Base-by-base conservation (phyloP, 108 stramenopile genomes). In the Pseudonitzschia multistriata region DNA sequence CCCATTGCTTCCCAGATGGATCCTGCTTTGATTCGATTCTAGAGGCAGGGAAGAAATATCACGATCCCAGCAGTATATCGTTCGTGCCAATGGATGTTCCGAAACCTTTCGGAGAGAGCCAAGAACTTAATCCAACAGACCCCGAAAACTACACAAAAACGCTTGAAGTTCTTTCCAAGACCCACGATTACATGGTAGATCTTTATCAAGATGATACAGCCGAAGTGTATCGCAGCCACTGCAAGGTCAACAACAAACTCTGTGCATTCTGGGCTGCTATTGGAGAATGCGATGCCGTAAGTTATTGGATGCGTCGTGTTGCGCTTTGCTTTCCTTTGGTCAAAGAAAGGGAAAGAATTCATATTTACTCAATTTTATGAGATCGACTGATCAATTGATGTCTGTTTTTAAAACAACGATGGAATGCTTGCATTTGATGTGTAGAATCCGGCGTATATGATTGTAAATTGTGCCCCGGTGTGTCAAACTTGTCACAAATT, bases 401-500 rank as follows among this genome's bases (percentile, higher is more conserved):
- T 2, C 25, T 19, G 22, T 25, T 52, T 25, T 25, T 3, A 15
- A n/a, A 48, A 48, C 47, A 48, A 13, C n/a, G n/a, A n/a, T n/a
- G n/a, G n/a, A n/a, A n/a, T n/a, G n/a, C n/a, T n/a, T n/a, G n/a
- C 19, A n/a, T 15, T 37, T 0, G 5, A 24, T 21, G 28, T 45
- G 3, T 79, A 86, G 28, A 84, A 81, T 68, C 78, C 80, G 36
- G 34, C 24, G 5, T 86, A 74, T 48, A 82, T 87, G 86, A 63
- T 62, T 31, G 33, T 56, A 22, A 3, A 84, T 35, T 95, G 94
- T 69, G 89, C 84, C 53, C 91, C 91, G 3, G 87, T 83, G 3
- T 95, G 94, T 70, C 71, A 79, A 67, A 71, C 83, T 8, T 95
- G 94, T 68, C 72, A 85, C 17, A 24, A 71, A 29, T 36, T 93